A percentile compares a stretch with the other conserved stretches of the same genome.
These are phyloP conservation scores for Lactifluus subvellereus DNA, from an alignment of 768 basidiomycete genomes.

Conservation along the genomic window DNA sequence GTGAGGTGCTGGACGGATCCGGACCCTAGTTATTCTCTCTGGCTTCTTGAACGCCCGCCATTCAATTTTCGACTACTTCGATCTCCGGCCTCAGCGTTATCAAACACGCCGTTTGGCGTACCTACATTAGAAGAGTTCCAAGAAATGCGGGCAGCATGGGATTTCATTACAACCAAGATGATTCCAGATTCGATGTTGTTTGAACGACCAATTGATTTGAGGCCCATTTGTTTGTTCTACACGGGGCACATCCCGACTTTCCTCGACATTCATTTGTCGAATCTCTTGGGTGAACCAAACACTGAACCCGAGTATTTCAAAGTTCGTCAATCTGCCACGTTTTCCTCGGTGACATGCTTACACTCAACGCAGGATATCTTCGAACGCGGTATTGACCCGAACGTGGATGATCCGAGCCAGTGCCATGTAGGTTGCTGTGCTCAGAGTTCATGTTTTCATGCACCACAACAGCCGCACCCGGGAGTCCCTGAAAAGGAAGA, in stretches of 20 bases:
- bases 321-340: conserved; percentile 30
- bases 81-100: conserved; percentile 4
- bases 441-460: neutral
- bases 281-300: conserved; percentile 65
- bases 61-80: conserved; percentile 49
- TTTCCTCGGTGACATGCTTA: neutral
- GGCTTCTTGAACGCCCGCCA: conserved; percentile 83
- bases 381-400: conserved; percentile 94
- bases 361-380: conserved; percentile 53
- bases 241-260: conserved; percentile 91
- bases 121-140: conserved; percentile 78
- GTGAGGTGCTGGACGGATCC: conserved; percentile 83
- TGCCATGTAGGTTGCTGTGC: conserved; percentile 59
- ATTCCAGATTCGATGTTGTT: conserved; percentile 81
- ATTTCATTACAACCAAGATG: conserved; percentile 77
- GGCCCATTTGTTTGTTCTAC: conserved; percentile 98
- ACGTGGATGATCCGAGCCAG: conserved; percentile 82
- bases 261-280: conserved; percentile 83
- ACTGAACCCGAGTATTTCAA: conserved; percentile 85
- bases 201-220: conserved; percentile 86
- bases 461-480: conserved; percentile 65
- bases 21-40: conserved; percentile 68
- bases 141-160: conserved; percentile 84
- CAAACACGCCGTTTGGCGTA: conserved; percentile 50
- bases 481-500: conserved; percentile 71